These are phyloP conservation scores for Starmera dryadoides DNA, from an alignment of 805 yeast species.

Conservation along the genomic window DNA sequence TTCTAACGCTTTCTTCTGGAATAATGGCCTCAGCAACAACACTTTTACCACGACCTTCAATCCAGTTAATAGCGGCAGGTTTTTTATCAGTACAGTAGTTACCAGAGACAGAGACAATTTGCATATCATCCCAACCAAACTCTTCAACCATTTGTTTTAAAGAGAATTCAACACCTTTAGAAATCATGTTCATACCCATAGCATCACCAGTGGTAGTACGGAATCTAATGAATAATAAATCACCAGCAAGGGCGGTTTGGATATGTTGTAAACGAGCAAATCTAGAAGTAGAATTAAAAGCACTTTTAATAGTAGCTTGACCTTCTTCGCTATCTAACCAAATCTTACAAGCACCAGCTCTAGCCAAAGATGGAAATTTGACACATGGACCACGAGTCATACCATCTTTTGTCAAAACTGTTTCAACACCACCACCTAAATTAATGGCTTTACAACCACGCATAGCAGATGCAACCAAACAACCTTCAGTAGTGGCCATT, in stretches of 20 bases:
- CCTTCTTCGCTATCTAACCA: constrained; percentile 98
- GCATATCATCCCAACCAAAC: constrained; percentile 93
- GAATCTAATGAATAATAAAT: constrained; percentile 80
- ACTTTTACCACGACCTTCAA: constrained; percentile 98
- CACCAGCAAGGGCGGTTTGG: constrained; percentile 93
- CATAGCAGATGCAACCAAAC: constrained; percentile 96
- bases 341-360: constrained; percentile 91
- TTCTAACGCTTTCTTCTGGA: constrained; percentile 72
- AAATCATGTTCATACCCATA: constrained; percentile 99
- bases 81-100: constrained; percentile 97
- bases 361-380: constrained; percentile 66
- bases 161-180: constrained; percentile 92
- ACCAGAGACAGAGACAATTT: constrained; percentile 86
- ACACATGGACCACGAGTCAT: constrained; percentile 99
- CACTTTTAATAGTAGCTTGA: constrained; percentile 69
- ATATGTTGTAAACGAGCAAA: constrained; percentile 91
- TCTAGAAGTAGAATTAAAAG: constrained; percentile 94
- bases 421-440: constrained; percentile 91
- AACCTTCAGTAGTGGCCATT: constrained; percentile 99
- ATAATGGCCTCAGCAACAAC: constrained; percentile 93
- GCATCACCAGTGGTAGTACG: constrained; percentile 99
- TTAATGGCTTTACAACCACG: constrained; percentile 98
- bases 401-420: constrained; percentile 92
- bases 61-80: constrained; percentile 98
- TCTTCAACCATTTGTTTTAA: constrained; percentile 79